Base-by-base conservation (phyloP, 441 rosid species). In the Erodium chrysanthum region DNA sequence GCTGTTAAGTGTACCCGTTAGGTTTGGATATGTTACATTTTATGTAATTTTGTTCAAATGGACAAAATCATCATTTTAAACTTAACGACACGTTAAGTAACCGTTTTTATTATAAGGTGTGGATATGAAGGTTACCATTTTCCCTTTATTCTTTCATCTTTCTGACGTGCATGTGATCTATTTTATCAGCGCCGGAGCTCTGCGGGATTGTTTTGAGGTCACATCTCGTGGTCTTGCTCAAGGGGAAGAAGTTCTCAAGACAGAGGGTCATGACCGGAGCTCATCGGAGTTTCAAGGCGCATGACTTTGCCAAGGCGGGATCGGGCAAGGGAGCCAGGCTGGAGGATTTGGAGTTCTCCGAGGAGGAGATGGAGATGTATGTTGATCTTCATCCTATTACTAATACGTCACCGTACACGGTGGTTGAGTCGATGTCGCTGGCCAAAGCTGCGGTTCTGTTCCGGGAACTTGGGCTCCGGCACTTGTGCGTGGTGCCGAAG, bases 381-480 rank as follows among this genome's bases (percentile, higher is more conserved):
- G 80, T 85, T 61, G 92, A 87, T 80, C 85, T 85, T 68, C 90
- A 81, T 77, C 90, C 88, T 5, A 78, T 85, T 65, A 76, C 82
- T 11, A 87, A 87, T 76, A 67, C 87, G 7, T 87, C 92, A 18
- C 88, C 90, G 9, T 87, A 85, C 67, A 83, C 88, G 0, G 92
- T 87, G 42, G 84, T 84, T 8, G 92, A 87, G 75, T 82, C 86
- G 64, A 80, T 85, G 81, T 87, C 90, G 18, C 76, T 87, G 40
- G 88, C 92, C 25, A 87, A 87, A 76, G 86, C 92, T 4, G 90
- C 90, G 21, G 71, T 87, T 74, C 92, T 87, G 70, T 87, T 87
- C 69, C 83, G 88, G 2, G 77, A 85, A 73, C 86, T 85, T 37
- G 92, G 90, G 0, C 84, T 87, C 48, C 71, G 90, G 74, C 92